Base-by-base conservation (phyloP, 495 filamentous ascomycete genomes). In the Podospora sp. region DNA sequence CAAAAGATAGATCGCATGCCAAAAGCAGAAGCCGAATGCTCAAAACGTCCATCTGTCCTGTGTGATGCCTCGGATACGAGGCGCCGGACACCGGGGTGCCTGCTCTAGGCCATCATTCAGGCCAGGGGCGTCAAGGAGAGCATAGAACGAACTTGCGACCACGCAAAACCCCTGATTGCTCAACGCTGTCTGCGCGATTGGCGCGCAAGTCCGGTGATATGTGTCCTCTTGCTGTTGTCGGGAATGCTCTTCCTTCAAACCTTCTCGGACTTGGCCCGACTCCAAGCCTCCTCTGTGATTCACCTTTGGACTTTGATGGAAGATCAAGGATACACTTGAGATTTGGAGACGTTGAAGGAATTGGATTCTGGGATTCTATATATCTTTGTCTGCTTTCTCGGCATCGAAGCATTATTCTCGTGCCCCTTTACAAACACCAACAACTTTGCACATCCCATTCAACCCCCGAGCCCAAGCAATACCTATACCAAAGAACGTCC, bases 201-300 rank as follows among this genome's bases (percentile, higher is more conserved):
- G 24, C 57, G 7, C 16, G 57, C 7, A 35, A 52, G 8, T 22
- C 12, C 22, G 46, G 1, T 51, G 60, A 62, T 21, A 62, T 51
- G 60, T 62, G 60, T 62, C 60, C 60, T 62, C 26, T 62, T 26
- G 60, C 52, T n/a, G 52, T 9, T 55, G 20, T 6, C 22, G 40
- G 40, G 40, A 46, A 46, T 6, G 5, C 9, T 18, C 21, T 6
- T 55, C 52, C 5, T 55, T 22, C 2, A 6, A 2, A 2, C 40
- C 40, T 11, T 46, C 40, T 33, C 29, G 29, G 29, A 33, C 29
- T 33, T 33, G 29, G 29, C 29, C 29, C 8, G 29, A 33, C 29
- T 33, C 29, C 29, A 33, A 33, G 29, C 40, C 40, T 46, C 40
- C 40, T 14, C 40, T 46, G 40, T 46, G 40, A 46, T 14, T 46